Base-by-base conservation (phyloP, 176 grass and related monocot genomes). In the Guadua angustifolia region DNA sequence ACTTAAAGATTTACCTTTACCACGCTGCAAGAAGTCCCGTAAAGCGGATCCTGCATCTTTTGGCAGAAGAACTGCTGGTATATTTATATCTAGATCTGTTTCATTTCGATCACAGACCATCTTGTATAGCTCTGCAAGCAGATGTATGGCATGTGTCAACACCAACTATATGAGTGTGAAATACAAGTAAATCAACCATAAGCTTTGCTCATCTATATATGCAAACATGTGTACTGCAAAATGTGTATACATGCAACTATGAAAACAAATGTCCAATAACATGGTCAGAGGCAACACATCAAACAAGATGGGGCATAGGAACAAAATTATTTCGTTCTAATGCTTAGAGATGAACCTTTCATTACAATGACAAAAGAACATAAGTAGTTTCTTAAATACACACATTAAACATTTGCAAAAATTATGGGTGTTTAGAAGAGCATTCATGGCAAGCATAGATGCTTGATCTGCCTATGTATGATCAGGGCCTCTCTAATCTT, bases 21-120 rank as follows among this genome's bases (percentile, higher is more conserved):
- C 91, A 78, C 24, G 50, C n/a, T 26, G 58, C 43, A 16, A 95
- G 79, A 74, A 67, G 88, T 9, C 11, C 33, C 82, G 82, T 75
- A 95, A 89, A 83, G 60, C 79, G 32, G 69, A 57, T 73, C 93
- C 95, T 26, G 95, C 93, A 87, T 98, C 91, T 89, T 91, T 85
- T 78, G 96, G 96, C 66, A 98, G 88, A 90, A 98, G 90, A 86
- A 98, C 96, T 49, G 96, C 76, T 11, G 91, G 87, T 88, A 98
- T 95, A 18, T 77, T 75, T 61, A 98, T 98, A 77, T 94, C 81
- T 49, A 95, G 73, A 50, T 98, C 78, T 64, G 91, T 98, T 86
- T 95, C 96, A 80, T 94, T 92, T 70, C 38, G 29, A 50, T 90
- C 96, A 45, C 96, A 98, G 57, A 98, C 91, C 96, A 98, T 98